A percentile compares a stretch with the other conserved stretches of the same genome.
These are phyloP conservation scores for Lavandula angustifolia DNA, from an alignment of 257 asterid genomes.

Conservation along the genomic window DNA sequence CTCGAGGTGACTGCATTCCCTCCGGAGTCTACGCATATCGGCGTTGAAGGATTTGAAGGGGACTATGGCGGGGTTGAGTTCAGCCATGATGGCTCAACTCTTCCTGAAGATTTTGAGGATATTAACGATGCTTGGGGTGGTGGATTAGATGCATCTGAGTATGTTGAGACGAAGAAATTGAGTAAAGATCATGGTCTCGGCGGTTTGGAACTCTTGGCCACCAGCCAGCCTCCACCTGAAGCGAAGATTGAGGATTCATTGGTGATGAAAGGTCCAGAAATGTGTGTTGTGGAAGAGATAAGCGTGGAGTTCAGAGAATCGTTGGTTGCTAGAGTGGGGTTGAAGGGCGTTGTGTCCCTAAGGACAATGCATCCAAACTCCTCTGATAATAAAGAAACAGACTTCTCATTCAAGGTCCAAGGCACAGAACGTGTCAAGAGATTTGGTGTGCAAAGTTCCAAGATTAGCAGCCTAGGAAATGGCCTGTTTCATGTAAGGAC, in stretches of 20 bases:
- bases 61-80: constrained; percentile 95
- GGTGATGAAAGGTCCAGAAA: constrained; percentile 93
- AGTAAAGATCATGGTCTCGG: constrained; percentile 79
- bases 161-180: constrained; percentile 77
- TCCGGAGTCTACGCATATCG: constrained; percentile 88
- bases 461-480: constrained; percentile 77
- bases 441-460: constrained; percentile 72
- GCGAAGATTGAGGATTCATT: constrained; percentile 72
- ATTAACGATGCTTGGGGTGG: constrained; percentile 97
- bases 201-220: constrained; percentile 80
- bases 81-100: constrained; percentile 67
- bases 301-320: constrained; percentile 89
- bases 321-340: constrained; percentile 80
- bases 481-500: constrained; percentile 83
- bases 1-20: constrained; percentile 85
- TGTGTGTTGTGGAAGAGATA: constrained; percentile 80
- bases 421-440: constrained; percentile 75
- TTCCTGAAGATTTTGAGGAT: constrained; percentile 92
- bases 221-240: constrained; percentile 72
- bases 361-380: constrained; percentile 70
- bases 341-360: constrained; percentile 69
- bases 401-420: constrained; percentile 88
- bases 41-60: constrained; percentile 97
- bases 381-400: constrained; percentile 65
- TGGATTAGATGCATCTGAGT: constrained; percentile 95